Evolutionary conservation across 306 rosid species (phyloP).

Genomic region (Senna siamea): DNA sequence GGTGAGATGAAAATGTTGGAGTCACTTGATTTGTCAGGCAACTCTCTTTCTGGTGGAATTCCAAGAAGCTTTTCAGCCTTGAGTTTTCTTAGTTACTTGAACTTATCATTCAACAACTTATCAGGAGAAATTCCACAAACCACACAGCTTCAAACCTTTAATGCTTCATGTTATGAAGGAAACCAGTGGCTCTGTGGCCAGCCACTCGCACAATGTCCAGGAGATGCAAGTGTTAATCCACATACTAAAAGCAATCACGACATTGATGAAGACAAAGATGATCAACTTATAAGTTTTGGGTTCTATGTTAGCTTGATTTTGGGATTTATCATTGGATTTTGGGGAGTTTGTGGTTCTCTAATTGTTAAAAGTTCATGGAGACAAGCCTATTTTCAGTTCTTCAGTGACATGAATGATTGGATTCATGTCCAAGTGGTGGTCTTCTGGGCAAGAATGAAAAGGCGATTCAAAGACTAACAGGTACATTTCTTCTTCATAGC

Average conservation of each 20-base stretch:
- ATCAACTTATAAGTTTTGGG: slow-evolving; percentile 16
- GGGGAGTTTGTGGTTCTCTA: slow-evolving; percentile 43
- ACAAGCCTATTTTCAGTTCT: slow-evolving; percentile 33
- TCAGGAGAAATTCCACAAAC: slow-evolving; percentile 23
- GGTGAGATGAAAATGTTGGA: slow-evolving; percentile 39
- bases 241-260: neutral
- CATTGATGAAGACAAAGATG: neutral
- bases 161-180: slow-evolving; percentile 23
- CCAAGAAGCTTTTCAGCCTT: slow-evolving; percentile 15
- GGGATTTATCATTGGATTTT: slow-evolving; percentile 42
- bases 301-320: slow-evolving; percentile 16
- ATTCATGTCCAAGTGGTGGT: neutral
- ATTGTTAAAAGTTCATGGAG: slow-evolving; percentile 32
- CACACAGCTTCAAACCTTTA: slow-evolving; percentile 35
- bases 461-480: too few species aligned
- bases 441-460: neutral
- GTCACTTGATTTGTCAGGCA: slow-evolving; percentile 42
- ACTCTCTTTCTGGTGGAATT: slow-evolving; percentile 29
- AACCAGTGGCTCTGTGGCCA: slow-evolving; percentile 42
- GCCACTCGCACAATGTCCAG: slow-evolving; percentile 30
- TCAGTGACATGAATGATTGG: slow-evolving; percentile 31
- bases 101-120: slow-evolving; percentile 32
- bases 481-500: too few species aligned
- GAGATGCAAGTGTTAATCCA: neutral
- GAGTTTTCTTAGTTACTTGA: slow-evolving; percentile 2